Evolutionary conservation across 192 early-diverging fungal genomes (phyloP), one percentile per base, ranked within the genome.

Genomic region (Powellomyces hirtus): DNA sequence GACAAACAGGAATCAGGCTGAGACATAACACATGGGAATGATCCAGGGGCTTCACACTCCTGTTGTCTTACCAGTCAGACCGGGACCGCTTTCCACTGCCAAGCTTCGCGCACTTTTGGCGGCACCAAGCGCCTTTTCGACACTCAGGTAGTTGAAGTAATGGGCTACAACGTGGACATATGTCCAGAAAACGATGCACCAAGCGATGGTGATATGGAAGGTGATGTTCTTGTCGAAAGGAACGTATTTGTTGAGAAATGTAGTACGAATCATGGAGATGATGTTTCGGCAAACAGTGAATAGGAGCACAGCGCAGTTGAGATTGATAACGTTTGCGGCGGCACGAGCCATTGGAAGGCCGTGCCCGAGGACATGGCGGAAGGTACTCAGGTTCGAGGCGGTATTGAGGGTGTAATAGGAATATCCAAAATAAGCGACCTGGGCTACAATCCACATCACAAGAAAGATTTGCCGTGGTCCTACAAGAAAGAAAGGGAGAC

Each of bases 161-260:
- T 94, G 92, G 7, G 82, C 81, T 2, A 82, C 78, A 20, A 70
- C 67, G 73, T 94, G 92, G 0, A 92, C 83, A 56, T 83, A 73
- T 11, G 92, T 77, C 73, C 92, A 94, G 27, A 92, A 78, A 3
- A 91, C 78, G 18, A 94, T 90, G 16, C 83, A 89, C 79, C 85
- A 92, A 16, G 85, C 92, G 38, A 94, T 84, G 13, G 83, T 73
- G 75, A 90, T 91, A 77, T 93, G 91, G 66, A 94, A 92, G 46
- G 88, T 76, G 61, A 90, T 84, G 64, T 89, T 91, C 66, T 91
- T 88, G 77, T 94, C 92, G 69, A 93, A 92, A 5, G 91, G 92
- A 13, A 94, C 83, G 37, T 91, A 78, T n/a, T 85, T 77, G 60
- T 83, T 86, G 40, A 93, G 75, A 58, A 89, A 86, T 26, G 92